Percentiles rank a stretch among this genome's conserved stretches.
Evolutionary conservation across 257 asterid genomes (phyloP).

Genomic region (Solanum neorickii): DNA sequence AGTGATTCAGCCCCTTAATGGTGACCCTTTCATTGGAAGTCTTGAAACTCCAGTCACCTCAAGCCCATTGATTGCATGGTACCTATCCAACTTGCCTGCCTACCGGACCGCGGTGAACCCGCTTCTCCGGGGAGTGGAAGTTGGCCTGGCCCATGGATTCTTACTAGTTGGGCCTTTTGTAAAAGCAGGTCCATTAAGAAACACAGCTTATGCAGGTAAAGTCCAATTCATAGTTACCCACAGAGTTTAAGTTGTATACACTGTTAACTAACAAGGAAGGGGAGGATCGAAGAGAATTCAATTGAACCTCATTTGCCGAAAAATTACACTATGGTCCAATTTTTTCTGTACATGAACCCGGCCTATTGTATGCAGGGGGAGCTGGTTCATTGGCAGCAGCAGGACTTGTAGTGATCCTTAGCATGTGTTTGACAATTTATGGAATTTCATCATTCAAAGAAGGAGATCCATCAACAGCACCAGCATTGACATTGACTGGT

Average conservation of each 20-base stretch:
- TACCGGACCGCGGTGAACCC: constrained; percentile 84
- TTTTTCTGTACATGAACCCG: no score
- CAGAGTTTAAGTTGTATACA: neutral
- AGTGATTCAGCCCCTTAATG: constrained; percentile 84
- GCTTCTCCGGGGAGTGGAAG: constrained; percentile 60
- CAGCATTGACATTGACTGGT: constrained; percentile 68
- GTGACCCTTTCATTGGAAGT: constrained; percentile 96
- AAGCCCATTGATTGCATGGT: constrained; percentile 94
- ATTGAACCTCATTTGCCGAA: neutral
- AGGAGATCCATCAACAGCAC: constrained; percentile 72
- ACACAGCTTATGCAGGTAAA: constrained; percentile 34
- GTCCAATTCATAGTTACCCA: neutral
- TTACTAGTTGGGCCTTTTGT: constrained; percentile 83
- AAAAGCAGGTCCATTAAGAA: constrained; percentile 64
- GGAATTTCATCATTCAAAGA: constrained; percentile 77
- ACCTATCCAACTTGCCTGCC: constrained; percentile 81
- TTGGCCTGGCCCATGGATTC: constrained; percentile 86
- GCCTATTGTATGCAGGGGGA: constrained; percentile 1
- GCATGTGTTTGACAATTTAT: constrained; percentile 62
- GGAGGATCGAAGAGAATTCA: neutral
- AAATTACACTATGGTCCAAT: neutral
- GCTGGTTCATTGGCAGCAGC: constrained; percentile 89
- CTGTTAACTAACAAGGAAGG: neutral
- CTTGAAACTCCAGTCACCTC: constrained; percentile 96
- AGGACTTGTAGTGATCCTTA: constrained; percentile 66